Percentiles rank a stretch among this genome's conserved stretches.
phyloP scores from a whole-genome alignment of 257 asterid genomes.

The Galeopsis tetrahit region DNA sequence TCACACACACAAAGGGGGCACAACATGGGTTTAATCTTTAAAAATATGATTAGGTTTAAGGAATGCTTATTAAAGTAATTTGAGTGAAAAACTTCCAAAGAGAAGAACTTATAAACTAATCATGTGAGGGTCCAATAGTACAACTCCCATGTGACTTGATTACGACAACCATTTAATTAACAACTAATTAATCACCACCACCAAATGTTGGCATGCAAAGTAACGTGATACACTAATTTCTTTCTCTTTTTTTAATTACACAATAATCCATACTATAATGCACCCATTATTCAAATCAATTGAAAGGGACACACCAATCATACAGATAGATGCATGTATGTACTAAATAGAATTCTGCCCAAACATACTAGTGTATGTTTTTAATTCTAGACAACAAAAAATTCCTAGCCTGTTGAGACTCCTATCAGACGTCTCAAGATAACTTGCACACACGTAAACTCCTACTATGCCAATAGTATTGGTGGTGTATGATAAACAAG shows the following conservation, averaged over 20 bases:
- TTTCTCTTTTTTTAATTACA: slow-evolving; percentile 20
- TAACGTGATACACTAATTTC: slow-evolving; percentile 50
- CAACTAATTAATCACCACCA: slow-evolving; percentile 44
- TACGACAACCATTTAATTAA: slow-evolving; percentile 58
- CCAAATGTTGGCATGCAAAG: slow-evolving; percentile 60
- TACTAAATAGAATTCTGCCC: slow-evolving; percentile 54
- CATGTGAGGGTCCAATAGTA: slow-evolving; percentile 65
- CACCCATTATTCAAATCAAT: slow-evolving; percentile 29
- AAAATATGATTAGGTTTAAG: slow-evolving; percentile 25
- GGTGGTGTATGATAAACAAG: too few species aligned
- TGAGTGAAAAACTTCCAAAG: slow-evolving; percentile 38
- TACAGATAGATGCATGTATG: slow-evolving; percentile 54
- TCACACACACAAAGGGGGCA: slow-evolving; percentile 6
- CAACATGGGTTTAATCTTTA: slow-evolving; percentile 35
- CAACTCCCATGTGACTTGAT: slow-evolving; percentile 85
- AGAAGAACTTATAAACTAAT: slow-evolving; percentile 44
- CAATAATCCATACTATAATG: slow-evolving; percentile 27
- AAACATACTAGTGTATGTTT: slow-evolving; percentile 43
- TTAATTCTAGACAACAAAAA: not conserved
- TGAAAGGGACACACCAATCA: slow-evolving; percentile 43
- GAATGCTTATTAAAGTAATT: slow-evolving; percentile 32
- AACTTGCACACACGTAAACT: too few species aligned
- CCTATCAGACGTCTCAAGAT: slow-evolving; percentile 8
- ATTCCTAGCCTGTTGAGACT: slow-evolving; percentile 28
- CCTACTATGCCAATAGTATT: too few species aligned